Conservation (phyloP, 192 early-diverging fungal species). For the Backusella tuberculispora region DNA sequence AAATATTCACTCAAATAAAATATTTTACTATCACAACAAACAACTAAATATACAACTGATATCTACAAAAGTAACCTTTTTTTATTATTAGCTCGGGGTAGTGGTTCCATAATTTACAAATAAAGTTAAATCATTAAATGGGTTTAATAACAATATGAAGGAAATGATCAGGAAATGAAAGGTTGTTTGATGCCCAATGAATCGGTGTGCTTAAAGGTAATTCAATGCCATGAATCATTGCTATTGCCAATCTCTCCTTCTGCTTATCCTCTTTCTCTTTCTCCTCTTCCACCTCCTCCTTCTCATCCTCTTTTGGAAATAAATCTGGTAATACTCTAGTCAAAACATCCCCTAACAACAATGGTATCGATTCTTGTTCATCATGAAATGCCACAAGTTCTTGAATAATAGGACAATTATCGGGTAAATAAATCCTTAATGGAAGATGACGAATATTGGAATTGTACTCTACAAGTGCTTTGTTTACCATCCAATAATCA, state of each 20-base stretch:
- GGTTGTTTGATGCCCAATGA: conserved; percentile 74
- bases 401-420: conserved; percentile 63
- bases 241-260: not conserved
- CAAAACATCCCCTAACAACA: conserved; percentile 51
- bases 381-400: conserved; percentile 58
- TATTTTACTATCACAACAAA: too few relatives aligned
- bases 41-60: too few relatives aligned
- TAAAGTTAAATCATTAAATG: not conserved
- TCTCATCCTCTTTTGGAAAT: conserved; percentile 43
- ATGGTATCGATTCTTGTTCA: conserved; percentile 1
- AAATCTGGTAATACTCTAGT: conserved; percentile 51
- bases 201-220: conserved; percentile 74
- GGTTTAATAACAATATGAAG: conserved; percentile 69
- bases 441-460: conserved; percentile 59
- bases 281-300: not conserved
- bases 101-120: too few relatives aligned
- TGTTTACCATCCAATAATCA: conserved; percentile 68
- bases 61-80: too few relatives aligned
- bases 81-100: too few relatives aligned
- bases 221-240: conserved; percentile 70
- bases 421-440: conserved; percentile 61
- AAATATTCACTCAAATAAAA: too few relatives aligned
- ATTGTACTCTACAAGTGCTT: conserved; percentile 47
- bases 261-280: not conserved
- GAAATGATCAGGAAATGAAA: conserved; percentile 83